Evolutionary conservation across 768 basidiomycete genomes (phyloP).

Genomic region (Trametes sanguinea): DNA sequence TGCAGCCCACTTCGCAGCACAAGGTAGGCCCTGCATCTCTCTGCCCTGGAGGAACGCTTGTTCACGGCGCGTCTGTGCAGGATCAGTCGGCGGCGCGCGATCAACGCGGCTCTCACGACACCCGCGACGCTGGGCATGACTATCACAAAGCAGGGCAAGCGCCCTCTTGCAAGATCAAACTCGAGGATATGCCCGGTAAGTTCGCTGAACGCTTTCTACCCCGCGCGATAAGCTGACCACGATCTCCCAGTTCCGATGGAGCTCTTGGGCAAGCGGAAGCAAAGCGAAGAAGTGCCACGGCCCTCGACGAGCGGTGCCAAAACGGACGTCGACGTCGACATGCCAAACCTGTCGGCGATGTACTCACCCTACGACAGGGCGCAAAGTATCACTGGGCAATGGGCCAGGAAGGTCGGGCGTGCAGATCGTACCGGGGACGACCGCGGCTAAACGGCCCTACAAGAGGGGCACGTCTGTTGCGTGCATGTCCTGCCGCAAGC

Average conservation of each 20-base stretch:
- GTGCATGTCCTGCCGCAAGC: constrained; percentile 29
- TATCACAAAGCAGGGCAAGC: no score
- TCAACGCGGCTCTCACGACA: neutral
- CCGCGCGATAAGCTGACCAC: no score
- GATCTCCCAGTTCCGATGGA: no score
- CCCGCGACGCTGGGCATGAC: no score
- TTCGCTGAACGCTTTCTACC: no score
- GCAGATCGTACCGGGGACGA: neutral
- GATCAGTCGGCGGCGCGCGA: neutral
- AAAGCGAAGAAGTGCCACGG: neutral
- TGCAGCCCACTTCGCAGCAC: constrained; percentile 13
- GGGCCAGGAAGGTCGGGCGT: neutral
- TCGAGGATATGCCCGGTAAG: no score
- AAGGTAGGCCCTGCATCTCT: constrained; percentile 22
- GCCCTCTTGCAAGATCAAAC: no score
- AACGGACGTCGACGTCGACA: neutral
- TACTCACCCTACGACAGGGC: constrained; percentile 23
- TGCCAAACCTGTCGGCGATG: constrained; percentile 4
- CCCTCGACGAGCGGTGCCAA: neutral
- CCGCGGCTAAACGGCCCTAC: constrained; percentile 14
- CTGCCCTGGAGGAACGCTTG: constrained; percentile 18
- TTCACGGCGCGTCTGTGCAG: neutral
- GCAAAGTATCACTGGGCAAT: constrained; percentile 4
- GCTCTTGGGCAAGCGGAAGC: neutral
- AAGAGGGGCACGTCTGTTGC: constrained; percentile 23